A percentile compares a stretch with the other conserved stretches of the same genome.
phyloP scores from a whole-genome alignment of 805 yeast genomes.

The Metschnikowia proteae region DNA sequence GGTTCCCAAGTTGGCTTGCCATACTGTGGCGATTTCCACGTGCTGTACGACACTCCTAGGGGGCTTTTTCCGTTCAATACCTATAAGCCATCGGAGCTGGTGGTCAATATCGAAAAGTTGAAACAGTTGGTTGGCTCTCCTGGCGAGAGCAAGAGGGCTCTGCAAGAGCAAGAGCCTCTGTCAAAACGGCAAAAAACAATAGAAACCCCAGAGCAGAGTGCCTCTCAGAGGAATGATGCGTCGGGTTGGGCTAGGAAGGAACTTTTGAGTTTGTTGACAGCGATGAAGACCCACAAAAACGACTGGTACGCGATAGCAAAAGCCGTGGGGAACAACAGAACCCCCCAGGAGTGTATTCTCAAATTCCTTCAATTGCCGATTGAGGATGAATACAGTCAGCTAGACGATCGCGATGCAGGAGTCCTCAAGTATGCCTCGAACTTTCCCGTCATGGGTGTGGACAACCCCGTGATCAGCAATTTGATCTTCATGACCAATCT shows the following conservation, averaged over 20 bases:
- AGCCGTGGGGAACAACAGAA: conserved; percentile 57
- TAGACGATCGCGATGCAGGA: conserved; percentile 47
- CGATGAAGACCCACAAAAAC: conserved; percentile 56
- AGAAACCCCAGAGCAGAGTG: not conserved
- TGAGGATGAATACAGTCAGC: conserved; percentile 66
- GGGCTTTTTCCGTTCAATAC: conserved; percentile 91
- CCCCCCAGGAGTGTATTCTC: conserved; percentile 75
- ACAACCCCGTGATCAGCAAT: conserved; percentile 93
- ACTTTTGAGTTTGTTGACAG: conserved; percentile 56
- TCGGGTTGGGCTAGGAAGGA: conserved; percentile 67
- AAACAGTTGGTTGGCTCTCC: conserved; percentile 24
- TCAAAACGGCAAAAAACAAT: conserved; percentile 24
- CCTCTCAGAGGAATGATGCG: not conserved
- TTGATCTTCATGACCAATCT: conserved; percentile 80
- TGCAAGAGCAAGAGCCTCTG: conserved; percentile 14
- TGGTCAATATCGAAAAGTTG: conserved; percentile 38
- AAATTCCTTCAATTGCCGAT: conserved; percentile 77
- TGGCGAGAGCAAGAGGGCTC: not conserved
- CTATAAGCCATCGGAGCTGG: conserved; percentile 60
- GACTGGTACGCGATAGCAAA: conserved; percentile 80
- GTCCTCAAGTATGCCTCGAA: conserved; percentile 80
- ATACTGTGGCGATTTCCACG: conserved; percentile 69
- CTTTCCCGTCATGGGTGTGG: conserved; percentile 78
- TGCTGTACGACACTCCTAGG: conserved; percentile 82
- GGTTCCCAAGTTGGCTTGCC: conserved; percentile 54